Evolutionary conservation across 2,329 filamentous ascomycete species (phyloP).

Genomic region (Raffaelea arxii): DNA sequence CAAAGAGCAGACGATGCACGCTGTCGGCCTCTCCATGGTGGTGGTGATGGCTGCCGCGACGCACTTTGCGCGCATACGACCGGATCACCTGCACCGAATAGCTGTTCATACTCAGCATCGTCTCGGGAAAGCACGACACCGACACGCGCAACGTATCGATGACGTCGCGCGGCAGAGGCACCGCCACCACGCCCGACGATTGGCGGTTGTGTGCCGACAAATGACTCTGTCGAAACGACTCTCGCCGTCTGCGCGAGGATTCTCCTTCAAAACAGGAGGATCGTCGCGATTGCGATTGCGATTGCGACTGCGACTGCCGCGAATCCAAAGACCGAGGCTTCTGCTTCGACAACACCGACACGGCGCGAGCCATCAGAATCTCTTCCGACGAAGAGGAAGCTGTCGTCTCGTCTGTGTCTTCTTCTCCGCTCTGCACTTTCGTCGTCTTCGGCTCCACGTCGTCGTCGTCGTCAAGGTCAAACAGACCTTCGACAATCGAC

Average conservation of each 20-base stretch:
- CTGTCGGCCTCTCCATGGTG: constrained; percentile 11
- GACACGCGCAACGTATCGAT: constrained; percentile 45
- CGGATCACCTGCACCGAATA: constrained; percentile 49
- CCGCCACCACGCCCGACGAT: constrained; percentile 3
- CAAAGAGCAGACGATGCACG: constrained; percentile 9
- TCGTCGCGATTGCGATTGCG: not conserved
- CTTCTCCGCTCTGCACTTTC: constrained; percentile 1
- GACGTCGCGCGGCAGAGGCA: constrained; percentile 43
- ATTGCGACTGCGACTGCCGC: not conserved
- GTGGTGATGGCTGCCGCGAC: constrained; percentile 22
- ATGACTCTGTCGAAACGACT: not conserved
- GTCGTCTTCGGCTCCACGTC: not conserved
- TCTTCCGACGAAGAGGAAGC: no score
- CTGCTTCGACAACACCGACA: constrained; percentile 1
- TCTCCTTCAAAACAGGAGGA: not conserved
- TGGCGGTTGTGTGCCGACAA: not conserved
- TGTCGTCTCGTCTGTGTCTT: constrained; percentile 4
- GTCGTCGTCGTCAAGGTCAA: no score
- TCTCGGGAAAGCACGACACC: constrained; percentile 48
- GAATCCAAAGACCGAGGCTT: not conserved
- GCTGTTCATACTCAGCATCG: constrained; percentile 45
- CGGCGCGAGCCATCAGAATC: constrained; percentile 7
- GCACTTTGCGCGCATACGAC: constrained; percentile 42
- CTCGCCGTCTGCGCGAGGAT: no score
- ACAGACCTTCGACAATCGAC: no score